These are phyloP conservation scores for Coniophora puteana DNA, from an alignment of 1,284 basidiomycete genomes.

Conservation along the genomic window DNA sequence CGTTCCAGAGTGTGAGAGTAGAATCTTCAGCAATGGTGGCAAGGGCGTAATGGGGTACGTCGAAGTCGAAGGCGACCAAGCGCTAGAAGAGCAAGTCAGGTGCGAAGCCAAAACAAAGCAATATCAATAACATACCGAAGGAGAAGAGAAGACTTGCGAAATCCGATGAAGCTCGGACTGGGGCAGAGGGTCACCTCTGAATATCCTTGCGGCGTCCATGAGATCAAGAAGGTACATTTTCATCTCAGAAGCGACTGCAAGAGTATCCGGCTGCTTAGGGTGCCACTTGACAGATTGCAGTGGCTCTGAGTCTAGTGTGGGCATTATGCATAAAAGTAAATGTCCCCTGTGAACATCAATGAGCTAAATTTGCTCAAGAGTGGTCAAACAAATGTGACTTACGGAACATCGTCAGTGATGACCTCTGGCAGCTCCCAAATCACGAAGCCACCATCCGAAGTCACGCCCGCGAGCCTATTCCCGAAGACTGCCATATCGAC, in stretches of 20 bases:
- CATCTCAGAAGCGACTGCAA: constrained; percentile 73
- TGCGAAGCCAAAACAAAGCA: constrained; percentile 7
- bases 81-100: constrained; percentile 40
- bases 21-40: constrained; percentile 79
- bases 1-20: constrained; percentile 73
- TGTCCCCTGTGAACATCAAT: constrained; percentile 46
- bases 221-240: constrained; percentile 73
- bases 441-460: constrained; percentile 80
- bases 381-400: constrained; percentile 30
- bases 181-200: constrained; percentile 58
- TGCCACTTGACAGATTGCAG: constrained; percentile 83
- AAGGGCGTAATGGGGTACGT: constrained; percentile 65
- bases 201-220: constrained; percentile 49
- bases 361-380: constrained; percentile 9
- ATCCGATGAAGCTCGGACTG: constrained; percentile 65
- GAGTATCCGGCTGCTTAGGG: constrained; percentile 67
- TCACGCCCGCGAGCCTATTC: constrained; percentile 79
- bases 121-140: constrained; percentile 52
- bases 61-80: constrained; percentile 79
- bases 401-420: constrained; percentile 82
- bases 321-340: constrained; percentile 66
- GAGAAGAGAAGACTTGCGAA: constrained; percentile 58
- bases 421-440: constrained; percentile 80
- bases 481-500: constrained; percentile 80
- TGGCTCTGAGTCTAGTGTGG: constrained; percentile 52